Evolutionary conservation across 2,329 filamentous ascomycete genomes (phyloP), one percentile per base, ranked within the genome.

Genomic region (Pseudogymnoascus sp.): DNA sequence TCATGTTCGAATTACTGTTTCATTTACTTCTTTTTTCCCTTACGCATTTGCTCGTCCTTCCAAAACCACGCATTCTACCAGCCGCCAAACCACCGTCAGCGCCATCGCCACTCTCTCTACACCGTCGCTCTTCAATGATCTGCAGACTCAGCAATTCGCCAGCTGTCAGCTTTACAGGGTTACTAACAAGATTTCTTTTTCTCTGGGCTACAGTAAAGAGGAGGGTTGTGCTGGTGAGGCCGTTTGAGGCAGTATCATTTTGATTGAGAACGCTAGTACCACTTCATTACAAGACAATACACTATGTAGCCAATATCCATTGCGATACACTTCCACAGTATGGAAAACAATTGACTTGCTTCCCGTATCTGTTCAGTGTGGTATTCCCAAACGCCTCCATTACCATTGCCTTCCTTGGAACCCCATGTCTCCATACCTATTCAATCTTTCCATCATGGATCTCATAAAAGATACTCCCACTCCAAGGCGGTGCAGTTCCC

Each of bases 261-360:
- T 21, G 12, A 28, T 11, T 16, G 43, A 34, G 28, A 53, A 31
- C 42, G 21, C 6, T 46, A 5, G 12, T 46, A 53, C 28, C 28
- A 56, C n/a, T 36, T 56, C 49, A 56, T 56, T 56, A 56, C 49
- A 56, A 36, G 16, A 56, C 25, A 56, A 56, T 56, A 56, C 49
- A 56, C 28, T 56, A 56, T 34, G 49, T 56, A 56, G 14, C 28
- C 49, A 56, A 34, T 36, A 16, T 18, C 28, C 11, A 56, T 56
- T 56, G 49, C n/a, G 34, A 28, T 14, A 11, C 28, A 14, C 11
- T 34, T 34, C 28, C 28, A 18, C 46, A 16, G 14, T 3, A 21
- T 28, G 42, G 23, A 28, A 53, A 53, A 53, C 14, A 28, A 12
- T 56, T 56, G 16, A 56, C 34, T 31, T 56, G 28, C 49, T 7